Conservation (phyloP, 495 filamentous ascomycete species). For the Zalerion maritima region DNA sequence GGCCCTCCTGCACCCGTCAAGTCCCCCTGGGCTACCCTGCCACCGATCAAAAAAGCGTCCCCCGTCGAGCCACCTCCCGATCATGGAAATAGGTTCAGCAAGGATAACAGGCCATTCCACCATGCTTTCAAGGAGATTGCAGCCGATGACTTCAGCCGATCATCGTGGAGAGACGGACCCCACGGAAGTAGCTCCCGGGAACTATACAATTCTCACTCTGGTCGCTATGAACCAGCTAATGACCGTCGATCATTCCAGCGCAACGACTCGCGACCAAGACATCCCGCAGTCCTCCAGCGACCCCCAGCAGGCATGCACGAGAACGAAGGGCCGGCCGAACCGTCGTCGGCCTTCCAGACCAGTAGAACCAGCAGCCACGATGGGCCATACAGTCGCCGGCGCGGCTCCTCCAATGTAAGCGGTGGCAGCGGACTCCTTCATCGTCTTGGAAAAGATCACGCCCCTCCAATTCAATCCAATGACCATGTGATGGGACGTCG, state of each 20-base stretch:
- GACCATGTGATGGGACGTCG: constrained; percentile 29
- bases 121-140: constrained; percentile 62
- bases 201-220: constrained; percentile 86
- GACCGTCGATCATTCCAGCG: constrained; percentile 60
- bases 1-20: constrained; percentile 57
- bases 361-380: constrained; percentile 56
- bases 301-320: constrained; percentile 36
- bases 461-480: constrained; percentile 26
- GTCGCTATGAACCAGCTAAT: constrained; percentile 79
- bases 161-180: constrained; percentile 58
- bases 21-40: constrained; percentile 81
- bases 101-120: constrained; percentile 28
- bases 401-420: constrained; percentile 90
- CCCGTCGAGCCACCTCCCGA: too few species aligned
- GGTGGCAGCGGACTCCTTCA: constrained; percentile 65
- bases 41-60: constrained; percentile 68
- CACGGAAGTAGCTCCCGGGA: constrained; percentile 44
- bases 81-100: too few species aligned
- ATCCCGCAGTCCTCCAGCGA: constrained; percentile 71
- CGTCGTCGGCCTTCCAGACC: constrained; percentile 82
- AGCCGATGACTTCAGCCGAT: constrained; percentile 82
- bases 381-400: constrained; percentile 57
- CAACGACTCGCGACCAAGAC: constrained; percentile 49
- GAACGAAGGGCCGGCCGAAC: constrained; percentile 62
- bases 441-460: constrained; percentile 28